phyloP scores from a whole-genome alignment of 805 yeast species.

The Myxozyma mucilagina region DNA sequence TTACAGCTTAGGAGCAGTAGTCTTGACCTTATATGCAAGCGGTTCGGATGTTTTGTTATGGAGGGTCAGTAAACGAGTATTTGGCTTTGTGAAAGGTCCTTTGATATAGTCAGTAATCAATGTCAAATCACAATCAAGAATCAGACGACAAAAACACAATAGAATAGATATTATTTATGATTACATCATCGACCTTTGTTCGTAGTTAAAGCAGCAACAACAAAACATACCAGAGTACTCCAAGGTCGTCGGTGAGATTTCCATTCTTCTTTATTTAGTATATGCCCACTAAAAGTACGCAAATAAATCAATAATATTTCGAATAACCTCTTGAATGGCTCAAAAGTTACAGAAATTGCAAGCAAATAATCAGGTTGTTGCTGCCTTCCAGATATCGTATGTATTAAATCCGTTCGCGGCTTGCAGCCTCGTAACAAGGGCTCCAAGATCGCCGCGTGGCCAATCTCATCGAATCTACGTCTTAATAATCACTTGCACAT shows the following conservation, averaged over 20 bases:
- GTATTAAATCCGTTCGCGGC: neutral
- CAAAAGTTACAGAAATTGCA: no score
- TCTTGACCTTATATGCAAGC: conserved; percentile 91
- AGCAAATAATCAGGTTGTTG: no score
- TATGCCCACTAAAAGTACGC: no score
- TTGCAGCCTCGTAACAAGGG: neutral
- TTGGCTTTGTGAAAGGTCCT: conserved; percentile 77
- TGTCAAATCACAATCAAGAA: neutral
- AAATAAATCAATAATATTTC: no score
- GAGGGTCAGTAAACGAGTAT: conserved; percentile 61
- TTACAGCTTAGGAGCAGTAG: conserved; percentile 90
- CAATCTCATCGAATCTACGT: neutral
- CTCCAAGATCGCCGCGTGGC: neutral
- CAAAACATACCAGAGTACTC: conserved; percentile 70
- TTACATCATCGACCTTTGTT: neutral
- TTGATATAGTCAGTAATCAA: neutral
- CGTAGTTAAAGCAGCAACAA: neutral
- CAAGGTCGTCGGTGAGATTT: conserved; percentile 68
- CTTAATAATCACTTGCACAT: neutral
- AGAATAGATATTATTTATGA: neutral
- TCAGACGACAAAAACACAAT: neutral
- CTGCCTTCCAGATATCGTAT: neutral
- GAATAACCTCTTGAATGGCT: no score
- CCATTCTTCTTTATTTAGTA: conserved; percentile 48
- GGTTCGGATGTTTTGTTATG: conserved; percentile 59